These are phyloP conservation scores for Ephemerocybe angulata DNA, from an alignment of 768 basidiomycete species.

Conservation along the genomic window DNA sequence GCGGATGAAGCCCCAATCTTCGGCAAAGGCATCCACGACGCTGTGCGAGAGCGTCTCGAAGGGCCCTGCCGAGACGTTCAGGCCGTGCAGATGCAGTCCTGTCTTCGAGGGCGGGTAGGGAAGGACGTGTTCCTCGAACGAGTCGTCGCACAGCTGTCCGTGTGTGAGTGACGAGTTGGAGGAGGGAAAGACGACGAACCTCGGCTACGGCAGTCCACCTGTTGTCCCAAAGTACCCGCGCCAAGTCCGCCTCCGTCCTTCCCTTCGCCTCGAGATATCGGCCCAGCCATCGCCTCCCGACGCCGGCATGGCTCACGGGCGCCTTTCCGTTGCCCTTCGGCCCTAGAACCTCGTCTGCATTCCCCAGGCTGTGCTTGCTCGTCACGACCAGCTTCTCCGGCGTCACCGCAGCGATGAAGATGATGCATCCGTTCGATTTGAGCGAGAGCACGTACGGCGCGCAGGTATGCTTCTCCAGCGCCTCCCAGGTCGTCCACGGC, in stretches of 20 bases:
- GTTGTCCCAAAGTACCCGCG: conserved; percentile 68
- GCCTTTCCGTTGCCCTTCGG: conserved; percentile 58
- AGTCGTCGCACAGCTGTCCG: conserved; percentile 99
- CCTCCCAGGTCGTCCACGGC: conserved; percentile 89
- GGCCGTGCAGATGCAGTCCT: conserved; percentile 89
- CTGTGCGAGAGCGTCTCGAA: conserved; percentile 71
- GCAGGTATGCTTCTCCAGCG: conserved; percentile 63
- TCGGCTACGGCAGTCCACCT: conserved; percentile 91
- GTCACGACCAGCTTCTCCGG: conserved; percentile 40
- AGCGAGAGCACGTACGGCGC: conserved; percentile 85
- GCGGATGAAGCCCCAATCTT: conserved; percentile 87
- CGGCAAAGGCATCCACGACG: conserved; percentile 74
- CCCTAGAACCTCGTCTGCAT: no score
- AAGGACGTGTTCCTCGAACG: conserved; percentile 95
- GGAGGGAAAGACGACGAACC: conserved; percentile 42
- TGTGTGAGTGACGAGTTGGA: no score
- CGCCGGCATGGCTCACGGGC: conserved; percentile 69
- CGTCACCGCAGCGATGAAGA: conserved; percentile 86
- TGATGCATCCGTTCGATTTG: conserved; percentile 96
- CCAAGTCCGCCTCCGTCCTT: conserved; percentile 74
- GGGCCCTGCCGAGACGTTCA: conserved; percentile 64
- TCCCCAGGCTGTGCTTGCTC: no score
- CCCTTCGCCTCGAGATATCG: conserved; percentile 59
- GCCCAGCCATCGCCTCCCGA: conserved; percentile 80
- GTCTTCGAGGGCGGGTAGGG: conserved; percentile 76